Evolutionary conservation across 176 grass and related monocot genomes (phyloP).

Genomic region (Urochloa ruziziensis): DNA sequence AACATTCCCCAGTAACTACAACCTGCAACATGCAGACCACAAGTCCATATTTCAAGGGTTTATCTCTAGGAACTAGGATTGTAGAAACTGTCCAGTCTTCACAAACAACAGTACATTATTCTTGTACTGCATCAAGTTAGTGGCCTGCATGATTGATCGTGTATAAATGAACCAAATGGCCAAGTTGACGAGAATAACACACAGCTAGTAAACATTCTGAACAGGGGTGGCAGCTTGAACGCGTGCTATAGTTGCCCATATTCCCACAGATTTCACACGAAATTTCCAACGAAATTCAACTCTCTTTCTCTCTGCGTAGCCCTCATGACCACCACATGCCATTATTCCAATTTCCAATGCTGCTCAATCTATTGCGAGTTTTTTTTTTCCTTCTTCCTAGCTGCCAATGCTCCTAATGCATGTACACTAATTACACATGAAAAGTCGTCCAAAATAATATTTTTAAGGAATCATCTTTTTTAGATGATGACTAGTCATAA

Average conservation of each 20-base stretch:
- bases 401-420: not conserved
- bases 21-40: too few species aligned
- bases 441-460: not conserved
- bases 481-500: not conserved
- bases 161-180: not conserved
- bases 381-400: too few species aligned
- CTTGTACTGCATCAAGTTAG: not conserved
- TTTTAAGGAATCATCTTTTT: not conserved
- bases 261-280: not conserved
- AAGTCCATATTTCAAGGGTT: too few species aligned
- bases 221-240: not conserved
- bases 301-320: not conserved
- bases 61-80: too few species aligned
- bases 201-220: not conserved
- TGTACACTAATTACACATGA: too few species aligned
- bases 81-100: not conserved
- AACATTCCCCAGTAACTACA: too few species aligned
- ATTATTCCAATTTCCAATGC: not conserved
- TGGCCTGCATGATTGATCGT: not conserved
- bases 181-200: not conserved
- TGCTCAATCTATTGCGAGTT: not conserved
- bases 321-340: not conserved
- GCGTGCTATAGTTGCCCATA: slow-evolving; percentile 24
- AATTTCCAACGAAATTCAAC: slow-evolving; percentile 6
- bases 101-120: too few species aligned